Percentiles rank a stretch among this genome's conserved stretches.
These are phyloP conservation scores for Cladophialophora yegresii DNA, from an alignment of 2,329 filamentous ascomycete genomes.

Conservation along the genomic window DNA sequence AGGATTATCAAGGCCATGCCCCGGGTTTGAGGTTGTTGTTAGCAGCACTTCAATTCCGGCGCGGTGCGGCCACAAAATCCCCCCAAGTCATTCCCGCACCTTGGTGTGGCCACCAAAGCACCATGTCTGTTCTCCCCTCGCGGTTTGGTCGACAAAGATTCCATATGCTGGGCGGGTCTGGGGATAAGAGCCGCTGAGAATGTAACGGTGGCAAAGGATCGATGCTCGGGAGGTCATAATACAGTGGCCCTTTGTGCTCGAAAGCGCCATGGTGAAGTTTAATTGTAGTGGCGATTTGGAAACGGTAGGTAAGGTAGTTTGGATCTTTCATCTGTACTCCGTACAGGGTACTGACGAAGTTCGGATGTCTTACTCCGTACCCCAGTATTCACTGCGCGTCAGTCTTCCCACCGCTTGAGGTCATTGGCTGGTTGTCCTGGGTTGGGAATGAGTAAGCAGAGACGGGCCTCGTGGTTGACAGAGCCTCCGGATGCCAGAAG, in stretches of 20 bases:
- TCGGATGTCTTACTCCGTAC: background rate
- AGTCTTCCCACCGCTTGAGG: background rate
- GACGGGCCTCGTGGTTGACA: background rate
- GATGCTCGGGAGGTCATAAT: background rate
- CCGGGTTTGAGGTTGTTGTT: background rate
- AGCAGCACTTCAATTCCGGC: background rate
- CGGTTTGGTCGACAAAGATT: background rate
- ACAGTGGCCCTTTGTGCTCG: background rate
- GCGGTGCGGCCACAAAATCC: conserved; percentile 1
- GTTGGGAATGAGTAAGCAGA: background rate
- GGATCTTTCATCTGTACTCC: background rate
- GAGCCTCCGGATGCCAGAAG: background rate
- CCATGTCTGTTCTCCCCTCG: background rate
- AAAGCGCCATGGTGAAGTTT: background rate
- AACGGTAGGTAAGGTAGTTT: background rate
- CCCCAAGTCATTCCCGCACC: background rate
- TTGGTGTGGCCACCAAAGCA: background rate
- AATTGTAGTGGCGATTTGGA: background rate
- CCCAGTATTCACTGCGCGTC: background rate
- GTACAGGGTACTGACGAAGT: background rate
- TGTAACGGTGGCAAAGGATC: conserved; percentile 4
- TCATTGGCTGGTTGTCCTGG: background rate
- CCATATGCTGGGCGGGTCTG: background rate
- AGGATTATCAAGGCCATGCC: background rate
- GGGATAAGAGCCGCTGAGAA: background rate